Evolutionary conservation across 345 rosid genomes (phyloP).

Genomic region (Pistacia atlantica): DNA sequence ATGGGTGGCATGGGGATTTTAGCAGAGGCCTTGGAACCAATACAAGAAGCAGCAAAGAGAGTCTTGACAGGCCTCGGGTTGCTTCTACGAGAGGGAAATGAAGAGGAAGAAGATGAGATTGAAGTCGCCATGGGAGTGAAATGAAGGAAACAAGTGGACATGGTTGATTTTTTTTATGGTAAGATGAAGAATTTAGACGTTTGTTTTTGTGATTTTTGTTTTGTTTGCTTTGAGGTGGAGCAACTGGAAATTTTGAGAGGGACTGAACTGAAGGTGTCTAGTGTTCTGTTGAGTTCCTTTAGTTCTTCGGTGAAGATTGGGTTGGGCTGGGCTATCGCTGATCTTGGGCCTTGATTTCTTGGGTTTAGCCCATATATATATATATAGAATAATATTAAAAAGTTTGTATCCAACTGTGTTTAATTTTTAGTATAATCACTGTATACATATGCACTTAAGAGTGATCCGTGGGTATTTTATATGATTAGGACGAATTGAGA

Average conservation of each 20-base stretch:
- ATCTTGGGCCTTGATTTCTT: too few relatives aligned
- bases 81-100: slow-evolving; percentile 32
- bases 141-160: slow-evolving; percentile 53
- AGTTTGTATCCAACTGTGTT: too few relatives aligned
- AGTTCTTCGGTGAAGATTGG: background rate
- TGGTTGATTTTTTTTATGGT: background rate
- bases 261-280: too few relatives aligned
- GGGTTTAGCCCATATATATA: too few relatives aligned
- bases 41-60: slow-evolving; percentile 35
- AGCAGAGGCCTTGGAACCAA: slow-evolving; percentile 44
- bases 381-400: too few relatives aligned
- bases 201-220: background rate
- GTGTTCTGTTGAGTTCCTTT: background rate
- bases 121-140: slow-evolving; percentile 38
- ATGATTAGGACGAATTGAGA: too few relatives aligned
- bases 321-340: background rate
- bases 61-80: slow-evolving; percentile 24
- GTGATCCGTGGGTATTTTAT: too few relatives aligned
- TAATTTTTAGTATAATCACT: too few relatives aligned
- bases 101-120: slow-evolving; percentile 37
- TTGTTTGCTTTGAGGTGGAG: background rate
- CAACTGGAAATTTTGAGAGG: background rate
- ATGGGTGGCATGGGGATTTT: slow-evolving; percentile 67
- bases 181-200: background rate
- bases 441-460: too few relatives aligned